Evolutionary conservation across 2,329 filamentous ascomycete species (phyloP), one percentile per base, ranked within the genome.

Genomic region (Ceratocystis smalleyi): DNA sequence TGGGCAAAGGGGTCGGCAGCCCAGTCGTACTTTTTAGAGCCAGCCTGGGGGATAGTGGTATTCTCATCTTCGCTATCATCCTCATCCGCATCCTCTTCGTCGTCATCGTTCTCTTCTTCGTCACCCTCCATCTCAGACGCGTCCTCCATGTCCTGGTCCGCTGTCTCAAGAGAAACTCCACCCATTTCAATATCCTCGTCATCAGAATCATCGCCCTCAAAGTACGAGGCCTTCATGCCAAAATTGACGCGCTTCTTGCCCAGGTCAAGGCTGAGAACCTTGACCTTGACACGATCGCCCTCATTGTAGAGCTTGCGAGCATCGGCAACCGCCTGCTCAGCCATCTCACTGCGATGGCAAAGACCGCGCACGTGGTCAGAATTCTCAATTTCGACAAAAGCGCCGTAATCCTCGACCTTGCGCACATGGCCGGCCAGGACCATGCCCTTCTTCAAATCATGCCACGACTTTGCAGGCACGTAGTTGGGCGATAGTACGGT

Each of bases 391-490:
- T 95, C 83, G 69, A 99, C 88, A 73, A 99, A 99, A 4, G 92
- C 92, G 68, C 94, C 94, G 72, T 91, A 99, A 40, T 96, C 88
- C 71, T 95, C 89, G 1, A 97, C 91, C 74, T 95, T 96, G 70
- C 91, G 86, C 64, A 99, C 84, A 72, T 89, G 95, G 60, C 91
- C 94, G 12, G 89, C 95, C 43, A 99, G 81, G 40, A 91, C 77
- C 73, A 95, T 88, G 5, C 91, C 91, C 67, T 82, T 77, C 71
- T 87, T 83, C 65, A 97, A 78, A 69, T 95, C 89, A n/a, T 80
- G 79, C 67, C 92, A 87, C 0, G 82, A 85, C n/a, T 86, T 73
- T 1, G 84, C 85, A 24, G 88, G 83, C 55, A 84, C 83, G 73
- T 89, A 96, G 69, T 91, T 79, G 68, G 88, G 83, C 66, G 95